Conservation (phyloP, 768 basidiomycete genomes). For the Lepiota brunneoincarnata region DNA sequence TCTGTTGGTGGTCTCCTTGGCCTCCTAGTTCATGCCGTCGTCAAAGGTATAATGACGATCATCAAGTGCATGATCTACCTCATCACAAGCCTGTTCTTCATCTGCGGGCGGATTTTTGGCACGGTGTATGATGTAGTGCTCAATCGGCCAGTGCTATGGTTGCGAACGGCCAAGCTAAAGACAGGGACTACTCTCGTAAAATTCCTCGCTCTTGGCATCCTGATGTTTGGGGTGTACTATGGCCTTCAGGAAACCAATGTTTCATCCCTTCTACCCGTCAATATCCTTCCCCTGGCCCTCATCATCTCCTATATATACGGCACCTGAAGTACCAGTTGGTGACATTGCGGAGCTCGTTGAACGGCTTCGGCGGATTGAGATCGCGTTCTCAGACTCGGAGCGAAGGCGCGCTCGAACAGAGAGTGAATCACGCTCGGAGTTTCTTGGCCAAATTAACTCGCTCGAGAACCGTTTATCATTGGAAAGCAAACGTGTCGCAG, state of each 20-base stretch:
- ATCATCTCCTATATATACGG: constrained; percentile 35
- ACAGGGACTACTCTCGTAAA: constrained; percentile 30
- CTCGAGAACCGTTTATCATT: constrained; percentile 50
- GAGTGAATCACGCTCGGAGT: constrained; percentile 49
- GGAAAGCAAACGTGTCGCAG: constrained; percentile 35
- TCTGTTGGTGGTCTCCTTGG: constrained; percentile 45
- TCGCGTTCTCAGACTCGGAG: constrained; percentile 57
- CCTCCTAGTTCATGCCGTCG: constrained; percentile 30
- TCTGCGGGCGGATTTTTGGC: constrained; percentile 49
- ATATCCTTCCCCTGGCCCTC: constrained; percentile 22
- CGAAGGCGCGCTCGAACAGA: constrained; percentile 49
- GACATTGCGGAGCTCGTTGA: constrained; percentile 64
- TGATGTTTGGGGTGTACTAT: constrained; percentile 45
- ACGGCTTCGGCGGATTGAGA: constrained; percentile 64
- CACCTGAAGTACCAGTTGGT: constrained; percentile 59
- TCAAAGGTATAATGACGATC: constrained; percentile 20
- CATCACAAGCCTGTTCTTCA: constrained; percentile 35
- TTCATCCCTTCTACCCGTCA: constrained; percentile 30
- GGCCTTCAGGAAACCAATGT: constrained; percentile 35
- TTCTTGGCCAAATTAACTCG: constrained; percentile 49
- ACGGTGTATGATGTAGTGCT: constrained; percentile 45
- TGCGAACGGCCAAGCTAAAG: constrained; percentile 28
- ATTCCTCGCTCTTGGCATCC: constrained; percentile 39
- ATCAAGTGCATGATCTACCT: constrained; percentile 26
- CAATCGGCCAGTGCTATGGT: constrained; percentile 43